phyloP scores from a whole-genome alignment of 1,284 basidiomycete genomes.

The Phlebopus sp. region DNA sequence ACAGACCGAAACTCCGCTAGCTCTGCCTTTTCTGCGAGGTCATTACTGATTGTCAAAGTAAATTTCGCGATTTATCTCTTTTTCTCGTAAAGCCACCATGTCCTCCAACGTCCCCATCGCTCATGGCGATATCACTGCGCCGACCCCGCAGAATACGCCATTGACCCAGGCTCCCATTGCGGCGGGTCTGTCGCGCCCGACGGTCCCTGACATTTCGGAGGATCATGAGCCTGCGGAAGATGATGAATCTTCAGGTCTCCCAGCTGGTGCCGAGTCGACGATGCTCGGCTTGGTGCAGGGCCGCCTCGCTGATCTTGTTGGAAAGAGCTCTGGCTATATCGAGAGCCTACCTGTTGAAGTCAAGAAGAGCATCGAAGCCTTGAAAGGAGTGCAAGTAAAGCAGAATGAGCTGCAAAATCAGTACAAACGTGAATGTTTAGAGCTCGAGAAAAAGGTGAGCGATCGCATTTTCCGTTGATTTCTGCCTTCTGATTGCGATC shows the following conservation, averaged over 20 bases:
- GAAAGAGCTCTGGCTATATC: conserved; percentile 82
- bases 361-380: conserved; percentile 84
- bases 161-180: conserved; percentile 68
- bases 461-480: conserved; percentile 5
- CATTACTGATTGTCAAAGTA: conserved; percentile 23
- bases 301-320: conserved; percentile 67
- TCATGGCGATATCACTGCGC: conserved; percentile 53
- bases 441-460: conserved; percentile 92
- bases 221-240: conserved; percentile 58
- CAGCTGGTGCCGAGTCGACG: conserved; percentile 42
- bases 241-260: conserved; percentile 30
- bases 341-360: conserved; percentile 83
- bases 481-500: conserved; percentile 9
- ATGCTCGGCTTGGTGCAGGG: conserved; percentile 63
- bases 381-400: conserved; percentile 94
- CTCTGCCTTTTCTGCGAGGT: conserved; percentile 19
- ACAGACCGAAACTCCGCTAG: conserved; percentile 34
- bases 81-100: conserved; percentile 36
- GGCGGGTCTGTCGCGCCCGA: conserved; percentile 62
- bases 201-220: conserved; percentile 68
- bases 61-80: conserved; percentile 19
- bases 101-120: conserved; percentile 48
- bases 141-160: conserved; percentile 82
- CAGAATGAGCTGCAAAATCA: conserved; percentile 92
- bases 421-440: conserved; percentile 95